phyloP scores from a whole-genome alignment of 306 rosid species.

The Psophocarpus tetragonolobus region DNA sequence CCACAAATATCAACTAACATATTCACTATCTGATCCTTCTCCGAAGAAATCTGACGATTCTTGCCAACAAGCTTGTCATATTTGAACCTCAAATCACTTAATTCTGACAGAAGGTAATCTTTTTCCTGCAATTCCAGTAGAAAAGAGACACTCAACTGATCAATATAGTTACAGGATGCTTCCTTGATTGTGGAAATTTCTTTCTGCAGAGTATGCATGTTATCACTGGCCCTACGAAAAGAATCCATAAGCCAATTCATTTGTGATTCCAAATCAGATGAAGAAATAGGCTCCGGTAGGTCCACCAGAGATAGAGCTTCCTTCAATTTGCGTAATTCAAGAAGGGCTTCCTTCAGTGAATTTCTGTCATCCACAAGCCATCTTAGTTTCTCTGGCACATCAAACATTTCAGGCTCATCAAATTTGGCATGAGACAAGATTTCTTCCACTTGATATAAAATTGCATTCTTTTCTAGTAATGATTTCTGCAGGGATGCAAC shows the following conservation, averaged over 20 bases:
- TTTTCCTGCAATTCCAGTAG: constrained; percentile 67
- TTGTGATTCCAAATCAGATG: constrained; percentile 69
- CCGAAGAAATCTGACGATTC: constrained; percentile 55
- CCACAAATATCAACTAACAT: constrained; percentile 68
- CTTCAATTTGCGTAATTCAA: constrained; percentile 61
- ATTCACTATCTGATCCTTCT: constrained; percentile 66
- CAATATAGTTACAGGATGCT: constrained; percentile 57
- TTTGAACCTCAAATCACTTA: constrained; percentile 57
- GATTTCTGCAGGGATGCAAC: constrained; percentile 67
- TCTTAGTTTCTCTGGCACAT: constrained; percentile 64
- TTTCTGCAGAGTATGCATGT: constrained; percentile 46
- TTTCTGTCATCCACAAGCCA: constrained; percentile 74
- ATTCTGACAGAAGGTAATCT: constrained; percentile 65
- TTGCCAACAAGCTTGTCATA: constrained; percentile 52
- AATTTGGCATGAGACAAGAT: constrained; percentile 57
- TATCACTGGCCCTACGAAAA: constrained; percentile 53
- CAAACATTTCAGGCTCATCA: constrained; percentile 53
- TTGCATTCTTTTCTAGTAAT: constrained; percentile 49
- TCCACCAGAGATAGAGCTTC: constrained; percentile 53
- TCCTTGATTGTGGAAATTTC: constrained; percentile 62
- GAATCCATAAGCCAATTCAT: constrained; percentile 71
- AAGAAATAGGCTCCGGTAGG: constrained; percentile 71
- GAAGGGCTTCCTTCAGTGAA: constrained; percentile 52
- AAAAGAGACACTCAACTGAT: constrained; percentile 59
- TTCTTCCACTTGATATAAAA: constrained; percentile 60